phyloP scores from a whole-genome alignment of 1,284 basidiomycete species.

The Ganoderma sp. region DNA sequence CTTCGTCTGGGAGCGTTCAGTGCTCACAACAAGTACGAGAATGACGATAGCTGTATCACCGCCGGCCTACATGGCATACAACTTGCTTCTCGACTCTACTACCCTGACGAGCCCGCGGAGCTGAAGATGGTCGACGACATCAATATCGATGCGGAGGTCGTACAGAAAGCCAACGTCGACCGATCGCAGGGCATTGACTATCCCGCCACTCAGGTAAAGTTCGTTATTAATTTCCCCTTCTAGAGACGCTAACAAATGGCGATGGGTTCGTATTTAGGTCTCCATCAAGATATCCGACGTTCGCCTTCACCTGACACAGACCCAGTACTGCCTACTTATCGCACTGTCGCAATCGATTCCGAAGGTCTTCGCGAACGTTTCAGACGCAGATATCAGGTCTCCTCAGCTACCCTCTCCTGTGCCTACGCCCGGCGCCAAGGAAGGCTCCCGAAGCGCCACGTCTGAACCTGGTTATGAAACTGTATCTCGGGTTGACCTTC shows the following conservation, averaged over 20 bases:
- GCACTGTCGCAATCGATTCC: conserved; percentile 78
- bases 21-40: conserved; percentile 81
- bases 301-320: conserved; percentile 86
- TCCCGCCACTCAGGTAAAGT: conserved; percentile 74
- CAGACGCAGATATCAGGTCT: conserved; percentile 41
- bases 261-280: conserved; percentile 52
- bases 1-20: conserved; percentile 91
- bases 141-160: conserved; percentile 73
- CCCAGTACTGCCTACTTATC: conserved; percentile 87
- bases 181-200: conserved; percentile 53
- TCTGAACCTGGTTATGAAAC: conserved; percentile 20
- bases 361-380: conserved; percentile 60
- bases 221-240: conserved; percentile 8
- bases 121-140: conserved; percentile 96
- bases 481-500: conserved; percentile 49
- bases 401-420: conserved; percentile 16
- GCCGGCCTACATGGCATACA: conserved; percentile 90
- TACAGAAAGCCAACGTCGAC: conserved; percentile 65
- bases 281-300: conserved; percentile 87
- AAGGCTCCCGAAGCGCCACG: not conserved
- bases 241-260: not conserved
- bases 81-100: conserved; percentile 73
- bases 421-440: not conserved
- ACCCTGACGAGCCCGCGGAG: conserved; percentile 53
- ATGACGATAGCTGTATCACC: conserved; percentile 64